Conservation (phyloP, 2,329 filamentous ascomycete species). For the Verticillium longisporum region DNA sequence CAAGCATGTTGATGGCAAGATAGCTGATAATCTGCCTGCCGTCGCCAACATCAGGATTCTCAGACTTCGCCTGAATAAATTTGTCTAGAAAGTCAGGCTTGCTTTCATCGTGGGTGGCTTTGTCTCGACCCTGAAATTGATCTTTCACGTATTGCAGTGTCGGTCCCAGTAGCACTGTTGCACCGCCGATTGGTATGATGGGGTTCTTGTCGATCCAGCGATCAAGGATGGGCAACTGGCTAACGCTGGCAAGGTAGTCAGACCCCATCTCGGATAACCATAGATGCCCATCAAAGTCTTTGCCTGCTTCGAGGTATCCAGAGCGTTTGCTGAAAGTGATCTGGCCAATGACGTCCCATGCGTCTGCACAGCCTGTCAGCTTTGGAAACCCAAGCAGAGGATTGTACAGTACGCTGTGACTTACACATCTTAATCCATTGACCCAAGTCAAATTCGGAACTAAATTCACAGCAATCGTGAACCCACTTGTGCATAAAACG, state of each 20-base stretch:
- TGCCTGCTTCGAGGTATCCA: constrained; percentile 42
- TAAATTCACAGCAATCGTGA: neutral
- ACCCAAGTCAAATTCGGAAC: constrained; percentile 33
- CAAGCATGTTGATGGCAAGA: constrained; percentile 23
- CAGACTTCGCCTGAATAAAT: constrained; percentile 25
- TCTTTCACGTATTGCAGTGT: constrained; percentile 9
- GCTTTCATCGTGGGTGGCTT: constrained; percentile 5
- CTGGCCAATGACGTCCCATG: constrained; percentile 44
- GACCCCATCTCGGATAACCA: constrained; percentile 39
- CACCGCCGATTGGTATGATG: constrained; percentile 22
- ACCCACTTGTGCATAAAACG: constrained; percentile 3
- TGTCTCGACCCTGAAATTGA: constrained; percentile 9
- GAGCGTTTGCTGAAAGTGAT: constrained; percentile 45
- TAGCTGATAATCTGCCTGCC: neutral
- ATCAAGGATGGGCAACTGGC: constrained; percentile 44
- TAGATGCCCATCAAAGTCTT: constrained; percentile 44
- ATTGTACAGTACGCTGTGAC: neutral
- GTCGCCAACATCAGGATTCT: constrained; percentile 18
- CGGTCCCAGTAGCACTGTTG: constrained; percentile 7
- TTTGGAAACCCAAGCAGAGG: neutral
- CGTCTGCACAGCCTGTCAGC: constrained; percentile 8
- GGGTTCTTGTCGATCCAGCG: constrained; percentile 41
- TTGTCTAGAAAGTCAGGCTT: constrained; percentile 22
- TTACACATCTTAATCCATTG: constrained; percentile 25
- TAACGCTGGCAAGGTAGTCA: constrained; percentile 43